Percentiles rank a stretch among this genome's conserved stretches.
phyloP scores from a whole-genome alignment of 1,139 yeast species.

The Pneumocystis sp. region DNA sequence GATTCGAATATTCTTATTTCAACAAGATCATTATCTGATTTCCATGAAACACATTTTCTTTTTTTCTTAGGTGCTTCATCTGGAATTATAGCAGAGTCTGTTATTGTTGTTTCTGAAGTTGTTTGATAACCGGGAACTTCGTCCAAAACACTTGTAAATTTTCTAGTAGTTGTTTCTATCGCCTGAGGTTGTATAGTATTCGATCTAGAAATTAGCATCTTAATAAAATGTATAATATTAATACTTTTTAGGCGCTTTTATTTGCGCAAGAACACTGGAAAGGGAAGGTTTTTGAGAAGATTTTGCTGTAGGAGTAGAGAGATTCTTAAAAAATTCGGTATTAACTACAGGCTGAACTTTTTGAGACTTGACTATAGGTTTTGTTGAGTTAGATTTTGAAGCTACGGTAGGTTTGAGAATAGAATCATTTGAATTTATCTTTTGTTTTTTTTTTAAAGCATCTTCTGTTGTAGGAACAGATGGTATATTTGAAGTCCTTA shows the following conservation, averaged over 20 bases:
- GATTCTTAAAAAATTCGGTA: not conserved
- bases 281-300: not conserved
- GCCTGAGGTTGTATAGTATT: not conserved
- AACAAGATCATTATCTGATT: conserved; percentile 25
- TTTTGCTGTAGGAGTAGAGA: not conserved
- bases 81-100: conserved; percentile 1
- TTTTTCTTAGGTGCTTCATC: conserved; percentile 14
- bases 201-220: not conserved
- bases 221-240: not conserved
- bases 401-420: not conserved
- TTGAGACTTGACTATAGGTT: not conserved
- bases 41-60: conserved; percentile 26
- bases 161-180: not conserved
- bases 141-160: not conserved
- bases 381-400: not conserved
- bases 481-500: not conserved
- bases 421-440: not conserved
- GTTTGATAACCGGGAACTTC: not conserved
- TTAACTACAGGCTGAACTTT: not conserved
- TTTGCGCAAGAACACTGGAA: not conserved
- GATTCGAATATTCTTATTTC: conserved; percentile 32
- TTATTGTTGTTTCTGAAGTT: not conserved
- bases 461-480: not conserved
- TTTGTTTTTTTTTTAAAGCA: not conserved
- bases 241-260: not conserved